Percentiles rank a stretch among this genome's conserved stretches.
These are phyloP conservation scores for Amanita pseudoporphyria DNA, from an alignment of 768 basidiomycete species.

Conservation along the genomic window DNA sequence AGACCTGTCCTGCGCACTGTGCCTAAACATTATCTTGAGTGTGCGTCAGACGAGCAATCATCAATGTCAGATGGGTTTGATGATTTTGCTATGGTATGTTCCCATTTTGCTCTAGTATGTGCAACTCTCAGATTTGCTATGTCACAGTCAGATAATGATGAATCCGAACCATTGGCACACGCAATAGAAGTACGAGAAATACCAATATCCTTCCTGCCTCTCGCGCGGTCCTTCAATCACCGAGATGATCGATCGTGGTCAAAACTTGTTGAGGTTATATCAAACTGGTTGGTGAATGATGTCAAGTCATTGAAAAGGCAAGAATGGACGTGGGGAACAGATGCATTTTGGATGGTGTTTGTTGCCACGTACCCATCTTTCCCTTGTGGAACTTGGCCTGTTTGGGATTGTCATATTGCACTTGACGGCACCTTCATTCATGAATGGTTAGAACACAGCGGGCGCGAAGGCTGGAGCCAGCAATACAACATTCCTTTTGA, in stretches of 20 bases:
- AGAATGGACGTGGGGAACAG: slow-evolving; percentile 3
- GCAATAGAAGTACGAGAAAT: not conserved
- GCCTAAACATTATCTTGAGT: not conserved
- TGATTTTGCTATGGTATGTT: not conserved
- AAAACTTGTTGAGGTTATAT: slow-evolving; percentile 1
- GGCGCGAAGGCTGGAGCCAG: not conserved
- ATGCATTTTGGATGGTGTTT: not conserved
- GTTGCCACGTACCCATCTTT: not conserved
- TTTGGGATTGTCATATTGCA: not conserved
- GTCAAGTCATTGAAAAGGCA: slow-evolving; percentile 1
- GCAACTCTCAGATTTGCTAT: not conserved
- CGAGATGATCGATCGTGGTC: not conserved
- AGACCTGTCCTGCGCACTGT: not conserved
- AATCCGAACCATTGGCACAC: not conserved
- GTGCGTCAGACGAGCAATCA: not conserved
- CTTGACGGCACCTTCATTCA: too few species aligned
- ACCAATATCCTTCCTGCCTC: slow-evolving; percentile 1
- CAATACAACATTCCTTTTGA: slow-evolving; percentile 1
- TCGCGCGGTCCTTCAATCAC: not conserved
- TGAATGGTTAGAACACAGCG: not conserved
- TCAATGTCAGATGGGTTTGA: not conserved
- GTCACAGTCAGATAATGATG: not conserved
- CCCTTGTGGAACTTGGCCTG: not conserved
- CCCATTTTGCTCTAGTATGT: not conserved
- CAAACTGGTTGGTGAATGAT: slow-evolving; percentile 2